Evolutionary conservation across 1,284 basidiomycete genomes (phyloP).

Genomic region (Laetiporus sulphureus): DNA sequence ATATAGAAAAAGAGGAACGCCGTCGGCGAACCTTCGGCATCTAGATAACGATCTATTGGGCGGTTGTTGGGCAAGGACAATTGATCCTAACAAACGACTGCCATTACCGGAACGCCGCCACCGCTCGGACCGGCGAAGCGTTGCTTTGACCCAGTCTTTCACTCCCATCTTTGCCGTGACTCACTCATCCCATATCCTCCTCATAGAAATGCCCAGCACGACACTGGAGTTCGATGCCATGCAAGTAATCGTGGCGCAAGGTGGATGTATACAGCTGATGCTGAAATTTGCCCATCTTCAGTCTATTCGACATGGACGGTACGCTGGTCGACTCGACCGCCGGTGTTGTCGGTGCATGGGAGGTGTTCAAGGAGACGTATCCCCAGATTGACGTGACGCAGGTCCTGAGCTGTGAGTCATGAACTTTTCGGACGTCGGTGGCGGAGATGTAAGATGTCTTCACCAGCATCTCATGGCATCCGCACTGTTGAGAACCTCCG

Average conservation of each 20-base stretch:
- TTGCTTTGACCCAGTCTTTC: background rate
- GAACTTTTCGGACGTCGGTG: background rate
- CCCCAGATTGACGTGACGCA: slow-evolving; percentile 53
- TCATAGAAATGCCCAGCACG: slow-evolving; percentile 35
- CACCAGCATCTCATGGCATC: slow-evolving; percentile 70
- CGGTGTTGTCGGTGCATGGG: slow-evolving; percentile 73
- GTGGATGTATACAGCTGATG: too few species aligned
- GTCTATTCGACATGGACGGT: slow-evolving; percentile 77
- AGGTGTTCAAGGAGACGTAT: slow-evolving; percentile 56
- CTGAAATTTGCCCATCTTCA: too few species aligned
- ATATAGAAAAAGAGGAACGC: too few species aligned
- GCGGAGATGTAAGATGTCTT: background rate
- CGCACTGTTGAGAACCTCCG: slow-evolving; percentile 76
- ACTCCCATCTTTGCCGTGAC: background rate
- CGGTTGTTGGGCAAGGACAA: background rate
- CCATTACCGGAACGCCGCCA: background rate
- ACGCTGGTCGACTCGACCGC: slow-evolving; percentile 71
- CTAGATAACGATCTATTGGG: slow-evolving; percentile 5
- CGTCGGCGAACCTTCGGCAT: too few species aligned
- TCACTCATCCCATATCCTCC: background rate
- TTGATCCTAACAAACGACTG: background rate
- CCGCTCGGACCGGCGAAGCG: background rate
- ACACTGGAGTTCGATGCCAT: slow-evolving; percentile 49
- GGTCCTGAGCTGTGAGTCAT: slow-evolving; percentile 52
- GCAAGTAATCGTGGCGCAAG: slow-evolving; percentile 28